Evolutionary conservation across 345 rosid genomes (phyloP), one percentile per base, ranked within the genome.

Genomic region (Anacardium occidentale): DNA sequence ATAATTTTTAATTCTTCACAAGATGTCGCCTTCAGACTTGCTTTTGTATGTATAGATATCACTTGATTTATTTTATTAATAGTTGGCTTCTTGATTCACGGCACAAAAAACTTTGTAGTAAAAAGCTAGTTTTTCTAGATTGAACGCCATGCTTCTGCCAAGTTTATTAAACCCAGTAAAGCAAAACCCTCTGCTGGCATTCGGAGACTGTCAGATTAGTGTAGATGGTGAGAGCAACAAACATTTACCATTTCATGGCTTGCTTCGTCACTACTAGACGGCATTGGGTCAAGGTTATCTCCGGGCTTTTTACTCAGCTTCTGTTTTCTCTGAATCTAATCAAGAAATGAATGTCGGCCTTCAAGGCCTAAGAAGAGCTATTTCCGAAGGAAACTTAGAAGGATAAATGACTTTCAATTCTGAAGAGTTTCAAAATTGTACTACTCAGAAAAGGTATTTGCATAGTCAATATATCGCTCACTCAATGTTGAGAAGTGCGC

Each of bases 401-500:
- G 74, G 65, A 57, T 65, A 78, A 34, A 34, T 34, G 14, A 68
- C 57, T 34, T 13, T 25, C 45, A 37, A 15, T 13, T 70, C 76
- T 48, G 66, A 74, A 51, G 76, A 79, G 64, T 37, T 69, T 59
- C 71, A 22, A 45, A 66, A 60, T 75, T 34, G 61, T 10, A 40
- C 7, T 29, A 52, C 76, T 18, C 64, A 73, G n/a, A 70, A 69
- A n/a, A 73, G 69, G 56, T 73, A 53, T 71, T 57, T 53, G 7
- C 5, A 10, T 17, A 56, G 24, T 70, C 14, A 5, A 37, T 37
- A 37, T 37, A 65, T 7, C n/a, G 57, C 52, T 7, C 40, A 58
- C 64, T 64, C 76, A 70, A 92, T 89, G 94, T 71, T 92, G 77
- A 83, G 63, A 64, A 73, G 75, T 10, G 90, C 69, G 10, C 88